These are phyloP conservation scores for Annulohypoxylon stygium DNA, from an alignment of 495 filamentous ascomycete genomes.

Conservation along the genomic window DNA sequence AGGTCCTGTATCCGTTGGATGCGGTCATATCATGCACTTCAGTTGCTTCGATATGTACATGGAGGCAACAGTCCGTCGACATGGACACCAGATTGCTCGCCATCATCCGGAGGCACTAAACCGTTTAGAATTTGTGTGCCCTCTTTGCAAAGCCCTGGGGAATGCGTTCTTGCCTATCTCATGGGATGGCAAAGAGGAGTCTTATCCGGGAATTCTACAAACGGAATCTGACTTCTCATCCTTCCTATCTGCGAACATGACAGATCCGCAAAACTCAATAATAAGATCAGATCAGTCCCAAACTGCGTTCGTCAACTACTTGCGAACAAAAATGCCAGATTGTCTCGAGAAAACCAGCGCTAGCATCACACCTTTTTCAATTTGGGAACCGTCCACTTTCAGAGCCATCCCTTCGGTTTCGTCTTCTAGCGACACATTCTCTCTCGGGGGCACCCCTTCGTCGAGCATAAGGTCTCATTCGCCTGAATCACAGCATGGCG, in stretches of 20 bases:
- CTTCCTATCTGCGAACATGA: slow-evolving; percentile 67
- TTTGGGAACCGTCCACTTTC: slow-evolving; percentile 40
- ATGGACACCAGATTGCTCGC: slow-evolving; percentile 90
- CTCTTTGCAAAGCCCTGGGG: slow-evolving; percentile 96
- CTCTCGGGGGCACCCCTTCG: slow-evolving; percentile 42
- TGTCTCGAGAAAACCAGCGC: slow-evolving; percentile 68
- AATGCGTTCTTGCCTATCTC: slow-evolving; percentile 96
- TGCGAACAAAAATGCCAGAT: slow-evolving; percentile 69
- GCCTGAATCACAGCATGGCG: slow-evolving; percentile 57
- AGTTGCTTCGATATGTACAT: slow-evolving; percentile 93
- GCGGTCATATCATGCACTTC: slow-evolving; percentile 99
- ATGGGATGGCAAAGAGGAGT: slow-evolving; percentile 92
- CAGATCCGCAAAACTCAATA: slow-evolving; percentile 54
- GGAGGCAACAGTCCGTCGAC: slow-evolving; percentile 81
- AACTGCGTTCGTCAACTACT: slow-evolving; percentile 74
- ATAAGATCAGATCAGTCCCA: slow-evolving; percentile 62
- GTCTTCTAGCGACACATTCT: slow-evolving; percentile 45
- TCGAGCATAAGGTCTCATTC: slow-evolving; percentile 50
- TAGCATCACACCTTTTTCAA: slow-evolving; percentile 29
- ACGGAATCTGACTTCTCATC: slow-evolving; percentile 70
- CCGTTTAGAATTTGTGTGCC: slow-evolving; percentile 91
- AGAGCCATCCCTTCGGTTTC: slow-evolving; percentile 45
- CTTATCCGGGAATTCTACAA: slow-evolving; percentile 76
- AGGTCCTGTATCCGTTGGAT: slow-evolving; percentile 91
- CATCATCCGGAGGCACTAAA: slow-evolving; percentile 86